Evolutionary conservation across 2,329 filamentous ascomycete species (phyloP).

Genomic region (Pestalotiopsis sp.): DNA sequence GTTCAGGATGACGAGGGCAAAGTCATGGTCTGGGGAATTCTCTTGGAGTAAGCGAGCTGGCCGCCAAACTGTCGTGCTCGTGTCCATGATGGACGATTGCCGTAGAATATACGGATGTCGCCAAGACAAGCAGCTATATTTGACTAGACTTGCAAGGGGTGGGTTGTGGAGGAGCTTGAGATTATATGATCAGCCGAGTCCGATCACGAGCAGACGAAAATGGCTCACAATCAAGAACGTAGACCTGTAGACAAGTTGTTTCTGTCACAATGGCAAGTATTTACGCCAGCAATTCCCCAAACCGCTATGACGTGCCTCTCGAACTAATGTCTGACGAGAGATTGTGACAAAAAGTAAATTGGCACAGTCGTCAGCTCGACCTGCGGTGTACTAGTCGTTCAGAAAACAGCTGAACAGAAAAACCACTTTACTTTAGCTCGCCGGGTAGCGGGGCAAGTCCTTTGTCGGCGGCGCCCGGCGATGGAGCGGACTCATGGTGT

Average conservation of each 20-base stretch:
- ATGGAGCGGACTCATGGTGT: not conserved
- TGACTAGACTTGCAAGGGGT: not conserved
- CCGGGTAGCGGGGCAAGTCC: not conserved
- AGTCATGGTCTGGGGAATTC: constrained; percentile 32
- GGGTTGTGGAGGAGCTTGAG: not conserved
- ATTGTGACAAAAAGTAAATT: not conserved
- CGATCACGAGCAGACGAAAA: not conserved
- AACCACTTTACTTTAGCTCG: not conserved
- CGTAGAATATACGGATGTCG: not conserved
- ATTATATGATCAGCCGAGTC: not conserved
- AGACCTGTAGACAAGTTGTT: not conserved
- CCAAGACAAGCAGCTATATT: not conserved
- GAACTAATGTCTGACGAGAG: not conserved
- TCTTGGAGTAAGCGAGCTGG: constrained; percentile 31
- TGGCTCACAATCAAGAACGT: not conserved
- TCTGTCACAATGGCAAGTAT: not conserved
- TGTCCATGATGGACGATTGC: not conserved
- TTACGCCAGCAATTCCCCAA: not conserved
- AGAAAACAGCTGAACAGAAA: not conserved
- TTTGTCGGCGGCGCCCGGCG: not conserved
- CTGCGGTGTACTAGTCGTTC: not conserved
- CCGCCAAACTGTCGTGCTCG: constrained; percentile 33
- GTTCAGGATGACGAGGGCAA: constrained; percentile 62
- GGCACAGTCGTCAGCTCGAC: not conserved
- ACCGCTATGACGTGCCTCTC: not conserved